Evolutionary conservation across 331 rosid genomes (phyloP).

Genomic region (Saraca asoca): DNA sequence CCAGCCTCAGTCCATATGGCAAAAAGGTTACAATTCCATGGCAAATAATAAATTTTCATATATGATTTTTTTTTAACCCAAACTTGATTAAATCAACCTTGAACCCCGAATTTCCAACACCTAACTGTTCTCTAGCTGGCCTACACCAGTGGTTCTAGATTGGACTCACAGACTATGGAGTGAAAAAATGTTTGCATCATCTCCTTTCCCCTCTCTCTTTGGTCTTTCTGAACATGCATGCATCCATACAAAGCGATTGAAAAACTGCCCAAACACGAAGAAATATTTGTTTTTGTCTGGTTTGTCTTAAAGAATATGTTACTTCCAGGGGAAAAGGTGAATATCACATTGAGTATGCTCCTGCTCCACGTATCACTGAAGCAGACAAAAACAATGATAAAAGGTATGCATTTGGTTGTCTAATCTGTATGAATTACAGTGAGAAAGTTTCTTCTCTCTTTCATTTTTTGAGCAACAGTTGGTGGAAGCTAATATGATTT

Average conservation of each 20-base stretch:
- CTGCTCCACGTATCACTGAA: conserved; percentile 88
- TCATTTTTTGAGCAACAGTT: neutral
- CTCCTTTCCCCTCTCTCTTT: neutral
- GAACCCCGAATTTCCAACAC: too few relatives aligned
- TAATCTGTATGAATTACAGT: conserved; percentile 7
- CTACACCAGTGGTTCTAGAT: neutral
- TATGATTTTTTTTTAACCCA: too few relatives aligned
- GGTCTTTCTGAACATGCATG: neutral
- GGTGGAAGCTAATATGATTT: neutral
- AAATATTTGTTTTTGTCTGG: conserved; percentile 2
- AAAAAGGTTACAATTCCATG: too few relatives aligned
- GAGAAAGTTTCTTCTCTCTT: conserved; percentile 7
- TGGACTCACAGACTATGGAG: neutral
- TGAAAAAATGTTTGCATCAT: conserved; percentile 15
- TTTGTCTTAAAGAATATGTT: conserved; percentile 27
- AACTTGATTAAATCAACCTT: too few relatives aligned
- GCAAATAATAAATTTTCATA: too few relatives aligned
- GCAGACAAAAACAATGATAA: conserved; percentile 83
- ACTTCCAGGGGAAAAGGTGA: conserved; percentile 87
- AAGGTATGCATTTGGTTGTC: conserved; percentile 52
- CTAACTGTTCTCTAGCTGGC: neutral
- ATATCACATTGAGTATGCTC: conserved; percentile 83
- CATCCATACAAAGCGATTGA: conserved; percentile 7
- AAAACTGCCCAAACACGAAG: neutral
- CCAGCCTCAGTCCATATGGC: too few relatives aligned